A percentile compares a stretch with the other conserved stretches of the same genome.
Conservation (phyloP, 2,329 filamentous ascomycete species). For the Chalaropsis ovoidea region DNA sequence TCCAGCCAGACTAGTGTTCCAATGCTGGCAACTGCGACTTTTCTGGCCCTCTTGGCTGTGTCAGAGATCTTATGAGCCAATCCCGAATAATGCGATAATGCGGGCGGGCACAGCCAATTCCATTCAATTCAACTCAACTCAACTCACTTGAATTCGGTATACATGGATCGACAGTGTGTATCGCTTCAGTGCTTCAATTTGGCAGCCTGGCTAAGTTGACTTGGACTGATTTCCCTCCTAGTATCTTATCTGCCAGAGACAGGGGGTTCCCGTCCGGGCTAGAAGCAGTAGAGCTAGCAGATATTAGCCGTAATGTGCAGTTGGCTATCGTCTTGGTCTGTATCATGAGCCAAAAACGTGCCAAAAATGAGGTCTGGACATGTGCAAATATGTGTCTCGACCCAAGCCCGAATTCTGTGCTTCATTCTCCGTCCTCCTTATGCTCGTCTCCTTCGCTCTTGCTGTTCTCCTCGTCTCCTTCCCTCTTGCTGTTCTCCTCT, state of each 20-base stretch:
- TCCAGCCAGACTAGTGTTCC: background rate
- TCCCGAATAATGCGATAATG: too few relatives aligned
- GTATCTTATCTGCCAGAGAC: background rate
- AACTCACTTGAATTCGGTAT: background rate
- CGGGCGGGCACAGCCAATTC: too few relatives aligned
- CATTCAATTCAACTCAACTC: too few relatives aligned
- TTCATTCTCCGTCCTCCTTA: background rate
- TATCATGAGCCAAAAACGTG: background rate
- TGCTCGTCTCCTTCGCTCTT: background rate
- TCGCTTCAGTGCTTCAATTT: slow-evolving; percentile 12
- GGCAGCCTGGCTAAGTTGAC: slow-evolving; percentile 6
- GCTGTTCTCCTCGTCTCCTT: too few relatives aligned
- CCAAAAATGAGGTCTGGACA: too few relatives aligned
- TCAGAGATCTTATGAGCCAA: background rate
- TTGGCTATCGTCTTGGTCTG: too few relatives aligned
- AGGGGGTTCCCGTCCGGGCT: background rate
- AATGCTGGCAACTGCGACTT: background rate
- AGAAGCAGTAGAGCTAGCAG: background rate
- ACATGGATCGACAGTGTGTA: background rate
- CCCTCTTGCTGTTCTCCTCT: too few relatives aligned
- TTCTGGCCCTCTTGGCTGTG: background rate
- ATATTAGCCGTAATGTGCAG: background rate
- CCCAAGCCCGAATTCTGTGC: background rate
- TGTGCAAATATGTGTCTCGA: background rate
- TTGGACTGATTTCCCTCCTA: background rate